A percentile compares a stretch with the other conserved stretches of the same genome.
These are phyloP conservation scores for Sporothrix luriei DNA, from an alignment of 2,329 filamentous ascomycete species.

Conservation along the genomic window DNA sequence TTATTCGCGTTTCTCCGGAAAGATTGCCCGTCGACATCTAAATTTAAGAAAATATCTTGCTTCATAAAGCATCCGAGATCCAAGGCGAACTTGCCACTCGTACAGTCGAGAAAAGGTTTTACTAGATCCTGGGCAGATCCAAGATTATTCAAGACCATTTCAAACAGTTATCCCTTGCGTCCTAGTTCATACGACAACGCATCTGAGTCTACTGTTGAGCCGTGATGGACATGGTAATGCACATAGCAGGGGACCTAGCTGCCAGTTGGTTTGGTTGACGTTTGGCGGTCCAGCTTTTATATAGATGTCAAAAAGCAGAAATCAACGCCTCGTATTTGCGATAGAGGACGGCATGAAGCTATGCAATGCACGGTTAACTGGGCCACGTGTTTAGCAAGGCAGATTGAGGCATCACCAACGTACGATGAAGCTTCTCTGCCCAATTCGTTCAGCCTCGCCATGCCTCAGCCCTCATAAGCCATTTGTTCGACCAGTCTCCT, in stretches of 20 bases:
- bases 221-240: neutral
- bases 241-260: neutral
- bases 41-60: no score
- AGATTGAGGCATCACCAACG: constrained; percentile 4
- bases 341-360: neutral
- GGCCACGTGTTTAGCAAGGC: constrained; percentile 7
- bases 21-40: no score
- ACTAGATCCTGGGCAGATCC: no score
- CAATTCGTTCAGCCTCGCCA: neutral
- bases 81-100: neutral
- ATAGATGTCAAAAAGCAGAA: neutral
- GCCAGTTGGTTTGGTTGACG: neutral
- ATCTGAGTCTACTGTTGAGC: no score
- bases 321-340: neutral
- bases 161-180: neutral
- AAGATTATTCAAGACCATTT: neutral
- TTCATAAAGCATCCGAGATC: no score
- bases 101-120: neutral
- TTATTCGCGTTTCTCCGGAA: no score
- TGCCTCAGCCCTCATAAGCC: neutral
- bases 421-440: neutral
- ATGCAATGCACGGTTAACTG: neutral
- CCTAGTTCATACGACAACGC: neutral
- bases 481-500: neutral
- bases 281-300: neutral